Base-by-base conservation (phyloP, 805 yeast genomes). In the Diddensiella santjacobensis region DNA sequence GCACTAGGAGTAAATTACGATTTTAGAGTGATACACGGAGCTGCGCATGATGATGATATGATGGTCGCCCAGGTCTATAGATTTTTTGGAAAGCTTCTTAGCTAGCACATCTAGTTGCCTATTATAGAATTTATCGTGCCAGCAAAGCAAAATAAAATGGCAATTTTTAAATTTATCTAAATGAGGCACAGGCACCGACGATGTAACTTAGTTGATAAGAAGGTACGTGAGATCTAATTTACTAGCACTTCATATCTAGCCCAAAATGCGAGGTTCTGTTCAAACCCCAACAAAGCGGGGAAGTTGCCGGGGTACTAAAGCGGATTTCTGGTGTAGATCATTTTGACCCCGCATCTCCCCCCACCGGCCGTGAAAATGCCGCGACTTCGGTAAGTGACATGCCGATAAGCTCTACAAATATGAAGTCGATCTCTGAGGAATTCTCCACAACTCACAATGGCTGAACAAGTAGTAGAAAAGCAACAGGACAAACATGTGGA, bases 11-110 rank as follows among this genome's bases (percentile, higher is more conserved):
- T 41, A 10, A 29, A 26, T 24, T 41, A 26, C 20, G 37, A 24
- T 13, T 24, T n/a, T 41, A 24, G 5, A 18, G 22, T 41, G n/a
- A 18, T 41, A 4, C n/a, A 22, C 17, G 20, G 20, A n/a, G 47
- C 47, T n/a, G 42, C 42, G 8, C 47, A 43, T 35, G 42, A 43
- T n/a, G 47, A 43, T 20, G 47, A 43, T 35, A 3, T 17, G 22
- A 43, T 43, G 47, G 42, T 43, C 20, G 47, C 43, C 33, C 47
- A 33, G 22, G 44, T 41, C 18, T 41, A 41, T 18, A 13, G 44
- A 3, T 41, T 41, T 26, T 41, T 41, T 24, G 44, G 44, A 20
- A 10, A 15, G 5, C 5, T 41, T 3, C n/a, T n/a, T n/a, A n/a
- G n/a, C n/a, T n/a, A n/a, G n/a, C n/a, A n/a, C n/a, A n/a, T n/a